Percentiles rank a stretch among this genome's conserved stretches.
These are phyloP conservation scores for Globisporangium apiculatum DNA, from an alignment of 352 stramenopile genomes.

Conservation along the genomic window DNA sequence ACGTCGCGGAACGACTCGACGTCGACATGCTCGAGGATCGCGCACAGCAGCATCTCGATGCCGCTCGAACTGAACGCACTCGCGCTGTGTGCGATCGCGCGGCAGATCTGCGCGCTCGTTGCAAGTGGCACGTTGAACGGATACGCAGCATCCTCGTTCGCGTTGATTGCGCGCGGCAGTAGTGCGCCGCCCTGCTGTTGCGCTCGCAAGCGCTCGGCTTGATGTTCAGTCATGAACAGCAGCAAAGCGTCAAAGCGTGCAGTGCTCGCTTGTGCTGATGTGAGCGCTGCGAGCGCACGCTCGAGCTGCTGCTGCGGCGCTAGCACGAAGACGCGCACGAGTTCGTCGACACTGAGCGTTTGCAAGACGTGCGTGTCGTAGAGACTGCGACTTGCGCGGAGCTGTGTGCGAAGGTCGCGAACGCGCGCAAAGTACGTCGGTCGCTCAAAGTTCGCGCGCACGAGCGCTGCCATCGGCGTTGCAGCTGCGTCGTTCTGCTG, in stretches of 20 bases:
- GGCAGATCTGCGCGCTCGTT: conserved; percentile 62
- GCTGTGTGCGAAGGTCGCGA: conserved; percentile 37
- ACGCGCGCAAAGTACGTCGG: conserved; percentile 70
- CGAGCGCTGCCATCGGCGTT: conserved; percentile 42
- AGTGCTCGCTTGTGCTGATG: conserved; percentile 11
- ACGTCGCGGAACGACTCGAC: conserved; percentile 61
- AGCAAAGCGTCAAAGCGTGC: conserved; percentile 9
- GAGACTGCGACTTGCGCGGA: conserved; percentile 35
- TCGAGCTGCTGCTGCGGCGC: conserved; percentile 30
- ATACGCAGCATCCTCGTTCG: conserved; percentile 35
- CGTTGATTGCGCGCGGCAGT: not conserved
- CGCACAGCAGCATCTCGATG: conserved; percentile 66
- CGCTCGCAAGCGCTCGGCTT: too few species aligned
- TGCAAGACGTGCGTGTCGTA: conserved; percentile 29
- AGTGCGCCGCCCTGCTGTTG: conserved; percentile 1
- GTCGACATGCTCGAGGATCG: conserved; percentile 56
- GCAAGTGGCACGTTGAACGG: conserved; percentile 46
- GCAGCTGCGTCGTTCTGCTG: not conserved
- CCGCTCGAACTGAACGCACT: conserved; percentile 53
- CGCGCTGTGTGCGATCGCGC: conserved; percentile 52
- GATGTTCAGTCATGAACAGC: conserved; percentile 1
- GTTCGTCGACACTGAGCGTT: conserved; percentile 33
- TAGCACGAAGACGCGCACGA: conserved; percentile 35
- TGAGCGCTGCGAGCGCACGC: conserved; percentile 17
- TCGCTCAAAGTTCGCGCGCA: conserved; percentile 42